A percentile compares a stretch with the other conserved stretches of the same genome.
These are phyloP conservation scores for Gossypium turneri DNA, from an alignment of 345 rosid genomes.

Conservation along the genomic window DNA sequence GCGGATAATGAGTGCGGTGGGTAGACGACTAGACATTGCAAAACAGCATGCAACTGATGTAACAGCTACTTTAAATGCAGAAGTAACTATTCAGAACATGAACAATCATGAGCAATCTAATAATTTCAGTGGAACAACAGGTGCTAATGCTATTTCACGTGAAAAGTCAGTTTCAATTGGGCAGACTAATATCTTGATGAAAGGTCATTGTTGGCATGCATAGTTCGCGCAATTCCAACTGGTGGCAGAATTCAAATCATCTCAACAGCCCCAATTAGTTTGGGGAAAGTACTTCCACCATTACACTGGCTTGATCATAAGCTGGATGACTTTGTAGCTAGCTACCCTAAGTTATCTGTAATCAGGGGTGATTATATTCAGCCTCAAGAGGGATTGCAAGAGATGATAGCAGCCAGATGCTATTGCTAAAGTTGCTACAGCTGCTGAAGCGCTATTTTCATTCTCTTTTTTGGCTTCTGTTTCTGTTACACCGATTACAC, in stretches of 20 bases:
- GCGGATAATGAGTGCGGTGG: too few species aligned
- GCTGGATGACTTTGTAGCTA: background rate
- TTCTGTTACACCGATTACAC: background rate
- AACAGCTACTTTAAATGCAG: too few species aligned
- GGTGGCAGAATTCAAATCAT: background rate
- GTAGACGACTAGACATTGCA: too few species aligned
- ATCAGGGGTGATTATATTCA: background rate
- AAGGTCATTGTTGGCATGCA: background rate
- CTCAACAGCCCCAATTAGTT: background rate
- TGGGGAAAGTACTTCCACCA: background rate
- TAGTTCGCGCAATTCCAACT: background rate
- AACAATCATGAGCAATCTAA: background rate
- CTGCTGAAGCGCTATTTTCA: background rate
- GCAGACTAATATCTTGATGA: background rate
- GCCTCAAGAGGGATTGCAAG: background rate
- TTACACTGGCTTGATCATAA: background rate
- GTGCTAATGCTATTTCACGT: background rate
- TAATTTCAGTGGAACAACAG: background rate
- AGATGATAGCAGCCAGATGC: conserved; percentile 1
- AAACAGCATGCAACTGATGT: too few species aligned
- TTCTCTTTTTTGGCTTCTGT: background rate
- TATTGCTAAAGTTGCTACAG: background rate
- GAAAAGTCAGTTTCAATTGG: background rate
- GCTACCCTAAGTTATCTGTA: background rate
- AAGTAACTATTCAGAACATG: too few species aligned